Evolutionary conservation across 2,329 filamentous ascomycete species (phyloP).

Genomic region (Beauveria sp.): DNA sequence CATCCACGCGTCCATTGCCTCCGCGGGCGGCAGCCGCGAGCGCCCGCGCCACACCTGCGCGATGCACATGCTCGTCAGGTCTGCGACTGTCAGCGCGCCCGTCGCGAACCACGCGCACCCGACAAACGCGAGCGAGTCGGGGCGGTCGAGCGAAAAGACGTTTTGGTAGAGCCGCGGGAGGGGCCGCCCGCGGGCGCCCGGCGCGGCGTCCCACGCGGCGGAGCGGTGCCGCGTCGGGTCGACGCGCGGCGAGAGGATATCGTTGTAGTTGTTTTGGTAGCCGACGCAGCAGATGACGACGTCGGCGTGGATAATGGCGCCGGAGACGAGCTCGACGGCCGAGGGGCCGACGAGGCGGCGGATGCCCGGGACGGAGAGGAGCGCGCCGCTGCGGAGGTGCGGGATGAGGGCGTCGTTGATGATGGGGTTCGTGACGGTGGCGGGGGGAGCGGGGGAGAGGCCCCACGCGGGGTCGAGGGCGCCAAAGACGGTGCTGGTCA

Average conservation of each 20-base stretch:
- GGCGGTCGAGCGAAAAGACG: slow-evolving; percentile 34
- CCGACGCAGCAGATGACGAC: slow-evolving; percentile 28
- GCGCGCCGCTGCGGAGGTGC: slow-evolving; percentile 29
- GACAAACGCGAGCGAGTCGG: slow-evolving; percentile 36
- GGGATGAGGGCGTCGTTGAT: slow-evolving; percentile 22
- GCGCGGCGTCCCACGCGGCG: slow-evolving; percentile 17
- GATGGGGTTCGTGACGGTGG: slow-evolving; percentile 19
- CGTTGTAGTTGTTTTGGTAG: slow-evolving; percentile 24
- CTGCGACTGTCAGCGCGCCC: slow-evolving; percentile 29
- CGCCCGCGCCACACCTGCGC: slow-evolving; percentile 36
- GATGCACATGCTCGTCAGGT: slow-evolving; percentile 36
- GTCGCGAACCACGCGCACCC: slow-evolving; percentile 29
- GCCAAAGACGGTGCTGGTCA: not conserved
- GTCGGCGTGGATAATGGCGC: slow-evolving; percentile 20
- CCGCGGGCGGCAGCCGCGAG: slow-evolving; percentile 26
- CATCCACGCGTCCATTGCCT: slow-evolving; percentile 29
- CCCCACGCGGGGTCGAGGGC: slow-evolving; percentile 17
- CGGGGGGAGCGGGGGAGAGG: slow-evolving; percentile 18
- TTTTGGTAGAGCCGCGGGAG: slow-evolving; percentile 35
- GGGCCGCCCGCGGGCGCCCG: slow-evolving; percentile 20
- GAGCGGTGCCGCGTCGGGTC: slow-evolving; percentile 20
- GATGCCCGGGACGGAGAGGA: slow-evolving; percentile 25
- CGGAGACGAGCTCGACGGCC: slow-evolving; percentile 21
- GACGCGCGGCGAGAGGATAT: slow-evolving; percentile 19
- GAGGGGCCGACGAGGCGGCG: slow-evolving; percentile 18